Conservation (phyloP, 768 basidiomycete genomes). For the Russula compacta region DNA sequence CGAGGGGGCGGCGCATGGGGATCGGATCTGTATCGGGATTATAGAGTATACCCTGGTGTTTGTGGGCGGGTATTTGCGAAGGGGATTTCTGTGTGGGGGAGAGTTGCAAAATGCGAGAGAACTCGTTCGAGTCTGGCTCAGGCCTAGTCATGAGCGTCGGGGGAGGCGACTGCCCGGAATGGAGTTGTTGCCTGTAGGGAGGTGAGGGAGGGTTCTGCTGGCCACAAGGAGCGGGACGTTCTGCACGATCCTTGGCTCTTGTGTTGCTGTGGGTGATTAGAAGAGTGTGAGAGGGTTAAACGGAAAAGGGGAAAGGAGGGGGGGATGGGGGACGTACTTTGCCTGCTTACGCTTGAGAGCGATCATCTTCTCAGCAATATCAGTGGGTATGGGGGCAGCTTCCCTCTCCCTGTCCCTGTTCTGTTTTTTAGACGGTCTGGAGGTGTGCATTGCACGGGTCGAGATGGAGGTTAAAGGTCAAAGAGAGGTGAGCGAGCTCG, state of each 20-base stretch:
- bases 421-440: slow-evolving; percentile 21
- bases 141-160: slow-evolving; percentile 29
- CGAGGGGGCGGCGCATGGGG: slow-evolving; percentile 46
- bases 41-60: slow-evolving; percentile 44
- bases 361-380: slow-evolving; percentile 55
- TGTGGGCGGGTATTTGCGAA: slow-evolving; percentile 25
- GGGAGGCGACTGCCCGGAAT: slow-evolving; percentile 31
- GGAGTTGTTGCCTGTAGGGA: slow-evolving; percentile 28
- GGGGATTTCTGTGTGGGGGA: slow-evolving; percentile 39
- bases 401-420: slow-evolving; percentile 32
- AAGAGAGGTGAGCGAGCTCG: not conserved
- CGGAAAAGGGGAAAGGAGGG: not conserved
- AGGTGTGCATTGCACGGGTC: not conserved
- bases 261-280: not conserved
- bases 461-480: too few relatives aligned
- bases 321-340: slow-evolving; percentile 32
- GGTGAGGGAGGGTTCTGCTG: slow-evolving; percentile 27
- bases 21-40: slow-evolving; percentile 67
- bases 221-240: slow-evolving; percentile 26
- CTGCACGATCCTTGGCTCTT: slow-evolving; percentile 14
- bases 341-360: slow-evolving; percentile 60
- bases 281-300: not conserved
- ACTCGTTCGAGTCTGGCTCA: slow-evolving; percentile 65
- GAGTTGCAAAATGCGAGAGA: slow-evolving; percentile 62
- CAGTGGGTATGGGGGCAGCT: slow-evolving; percentile 31